Percentiles rank a stretch among this genome's conserved stretches.
Evolutionary conservation across 148 eudicot species (phyloP).

Genomic region (Rhododendron kiyosumense): DNA sequence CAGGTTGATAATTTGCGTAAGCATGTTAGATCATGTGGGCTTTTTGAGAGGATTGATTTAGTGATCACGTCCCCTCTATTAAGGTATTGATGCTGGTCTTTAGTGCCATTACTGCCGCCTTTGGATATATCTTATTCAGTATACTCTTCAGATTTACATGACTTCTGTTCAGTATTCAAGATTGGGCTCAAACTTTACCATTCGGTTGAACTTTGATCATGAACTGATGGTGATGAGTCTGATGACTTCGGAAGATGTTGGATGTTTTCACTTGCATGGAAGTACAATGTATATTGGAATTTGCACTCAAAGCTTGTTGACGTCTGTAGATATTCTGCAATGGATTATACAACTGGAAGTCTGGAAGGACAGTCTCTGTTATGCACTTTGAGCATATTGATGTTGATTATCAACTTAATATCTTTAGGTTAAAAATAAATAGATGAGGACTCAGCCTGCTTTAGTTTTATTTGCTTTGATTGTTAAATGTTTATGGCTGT

Average conservation of each 20-base stretch:
- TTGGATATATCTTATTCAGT: constrained; percentile 3
- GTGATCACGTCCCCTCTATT: constrained; percentile 85
- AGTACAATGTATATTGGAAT: neutral
- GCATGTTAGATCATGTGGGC: constrained; percentile 77
- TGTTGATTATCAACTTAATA: neutral
- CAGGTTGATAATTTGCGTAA: constrained; percentile 87
- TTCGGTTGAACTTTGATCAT: neutral
- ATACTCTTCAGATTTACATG: neutral
- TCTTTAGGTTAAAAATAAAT: neutral
- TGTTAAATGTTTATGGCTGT: neutral
- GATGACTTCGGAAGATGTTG: neutral
- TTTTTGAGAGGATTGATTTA: constrained; percentile 63
- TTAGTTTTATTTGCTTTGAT: neutral
- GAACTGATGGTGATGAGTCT: neutral
- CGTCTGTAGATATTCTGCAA: neutral
- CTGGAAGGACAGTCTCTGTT: neutral
- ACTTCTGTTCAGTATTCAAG: neutral
- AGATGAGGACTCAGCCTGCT: neutral
- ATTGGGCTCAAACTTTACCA: neutral
- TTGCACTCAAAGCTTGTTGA: neutral
- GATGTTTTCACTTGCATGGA: neutral
- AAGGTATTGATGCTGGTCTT: constrained; percentile 41
- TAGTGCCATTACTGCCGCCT: neutral
- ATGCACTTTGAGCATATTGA: neutral
- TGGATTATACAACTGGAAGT: neutral